Base-by-base conservation (phyloP, 257 asterid genomes). In the Buddleja alternifolia region DNA sequence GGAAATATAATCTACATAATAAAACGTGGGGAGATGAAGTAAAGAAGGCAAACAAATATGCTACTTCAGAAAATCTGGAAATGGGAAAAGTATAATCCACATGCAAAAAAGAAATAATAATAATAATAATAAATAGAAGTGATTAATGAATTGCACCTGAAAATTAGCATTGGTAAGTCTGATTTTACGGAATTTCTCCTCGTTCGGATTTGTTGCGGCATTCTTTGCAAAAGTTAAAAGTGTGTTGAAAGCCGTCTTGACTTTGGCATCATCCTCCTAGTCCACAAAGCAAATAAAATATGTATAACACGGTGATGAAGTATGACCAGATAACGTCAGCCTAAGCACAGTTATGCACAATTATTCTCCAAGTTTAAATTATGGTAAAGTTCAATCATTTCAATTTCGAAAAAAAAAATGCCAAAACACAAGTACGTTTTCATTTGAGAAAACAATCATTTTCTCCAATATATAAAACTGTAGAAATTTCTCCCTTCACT, bases 171-270 rank as follows among this genome's bases (percentile, higher is more conserved):
- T 94, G 63, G 81, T 86, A 69, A 91, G 86, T 80, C 96, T 85
- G 48, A 94, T 94, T 84, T 91, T 94, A 59, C 98, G 95, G 67
- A 77, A 94, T 73, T 94, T 94, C 85, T 94, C 98, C 80, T 94
- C 97, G 9, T 78, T 78, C 2, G 95, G 98, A 81, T 87, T 94
- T 14, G 92, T 86, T 12, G 99, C 98, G 1, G 87, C 98, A 62
- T 94, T 94, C 81, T 86, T 86, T 19, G 89, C 98, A 16, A 77
- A 94, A 55, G 97, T 94, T 59, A 94, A 71, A 74, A 89, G 93
- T 12, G 99, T 89, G 84, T 81, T 92, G 83, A 94, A 94, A 50
- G 99, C 98, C 0, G 86, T 82, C 92, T 89, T 91, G 81, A 94
- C 97, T 80, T 84, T 91, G 63, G 82, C 89, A 60, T 89, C 99